Evolutionary conservation across 2,329 filamentous ascomycete genomes (phyloP), one percentile per base, ranked within the genome.

Genomic region (Zarea fungicola): DNA sequence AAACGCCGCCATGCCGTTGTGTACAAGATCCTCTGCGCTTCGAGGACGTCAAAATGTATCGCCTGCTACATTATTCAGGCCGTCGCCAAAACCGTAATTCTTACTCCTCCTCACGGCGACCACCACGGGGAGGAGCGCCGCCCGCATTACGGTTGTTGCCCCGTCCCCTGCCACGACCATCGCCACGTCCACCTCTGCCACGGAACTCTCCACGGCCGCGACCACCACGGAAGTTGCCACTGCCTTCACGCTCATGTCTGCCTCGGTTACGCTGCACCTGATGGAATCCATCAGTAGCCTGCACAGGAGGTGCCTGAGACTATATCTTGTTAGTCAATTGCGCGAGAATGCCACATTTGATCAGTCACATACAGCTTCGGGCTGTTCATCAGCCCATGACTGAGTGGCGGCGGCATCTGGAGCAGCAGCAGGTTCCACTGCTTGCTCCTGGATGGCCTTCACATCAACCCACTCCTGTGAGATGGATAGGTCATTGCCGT

Each of bases 311-410:
- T 28, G 67, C 52, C 54, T 61, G 42, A 8, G 31, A 31, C 37
- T 49, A 41, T 6, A 28, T 22, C n/a, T 2, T 32, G 50, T 58
- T 52, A 58, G 52, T 28, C 10, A 25, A n/a, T 13, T 22, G 7
- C n/a, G 11, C 2, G 13, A 40, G 26, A 35, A 16, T 9, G 11
- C 22, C n/a, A 31, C 7, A 8, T 14, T 21, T 31, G 35, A 29
- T 21, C 6, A 19, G 36, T 50, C 29, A 60, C 70, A 57, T 63
- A 78, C 74, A 62, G 73, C 69, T 52, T 83, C 80, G 16, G 85
- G 80, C 58, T 87, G 80, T 52, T 93, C 87, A 60, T 95, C 89
- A 22, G 88, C 88, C 88, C 88, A 95, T 59, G 84, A 89, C 62
- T 85, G 82, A 25, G 59, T 21, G 16, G 22, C 10, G 9, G 21